phyloP scores from a whole-genome alignment of 2,329 filamentous ascomycete genomes.

The Apiospora phragmitis region DNA sequence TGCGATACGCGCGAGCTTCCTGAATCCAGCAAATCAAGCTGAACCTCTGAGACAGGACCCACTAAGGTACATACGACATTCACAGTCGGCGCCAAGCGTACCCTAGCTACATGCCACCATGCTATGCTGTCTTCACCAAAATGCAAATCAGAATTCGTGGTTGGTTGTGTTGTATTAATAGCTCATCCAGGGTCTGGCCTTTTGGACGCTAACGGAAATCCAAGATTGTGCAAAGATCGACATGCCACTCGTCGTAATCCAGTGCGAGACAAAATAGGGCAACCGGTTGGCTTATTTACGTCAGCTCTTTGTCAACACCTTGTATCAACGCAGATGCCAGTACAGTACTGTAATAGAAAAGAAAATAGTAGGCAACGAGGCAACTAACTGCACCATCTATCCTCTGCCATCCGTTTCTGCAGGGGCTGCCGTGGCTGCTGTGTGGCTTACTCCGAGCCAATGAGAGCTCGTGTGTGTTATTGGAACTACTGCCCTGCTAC shows the following conservation, averaged over 20 bases:
- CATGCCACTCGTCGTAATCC: background rate
- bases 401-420: background rate
- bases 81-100: background rate
- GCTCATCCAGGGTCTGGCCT: conserved; percentile 9
- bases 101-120: background rate
- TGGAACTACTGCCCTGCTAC: background rate
- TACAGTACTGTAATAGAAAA: background rate
- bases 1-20: conserved; percentile 4
- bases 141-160: background rate
- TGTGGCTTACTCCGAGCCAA: conserved; percentile 2
- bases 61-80: background rate
- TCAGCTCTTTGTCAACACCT: conserved; percentile 3
- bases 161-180: conserved; percentile 12
- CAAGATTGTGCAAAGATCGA: conserved; percentile 3
- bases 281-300: background rate
- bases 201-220: background rate
- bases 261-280: background rate
- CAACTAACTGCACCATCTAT: background rate
- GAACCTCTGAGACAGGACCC: background rate
- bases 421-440: background rate
- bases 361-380: background rate
- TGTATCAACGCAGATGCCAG: background rate
- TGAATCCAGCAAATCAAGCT: background rate
- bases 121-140: background rate
- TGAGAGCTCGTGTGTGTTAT: background rate